A percentile compares a stretch with the other conserved stretches of the same genome.
These are phyloP conservation scores for Alternaria novae-zelandiae DNA, from an alignment of 2,329 filamentous ascomycete species.

Conservation along the genomic window DNA sequence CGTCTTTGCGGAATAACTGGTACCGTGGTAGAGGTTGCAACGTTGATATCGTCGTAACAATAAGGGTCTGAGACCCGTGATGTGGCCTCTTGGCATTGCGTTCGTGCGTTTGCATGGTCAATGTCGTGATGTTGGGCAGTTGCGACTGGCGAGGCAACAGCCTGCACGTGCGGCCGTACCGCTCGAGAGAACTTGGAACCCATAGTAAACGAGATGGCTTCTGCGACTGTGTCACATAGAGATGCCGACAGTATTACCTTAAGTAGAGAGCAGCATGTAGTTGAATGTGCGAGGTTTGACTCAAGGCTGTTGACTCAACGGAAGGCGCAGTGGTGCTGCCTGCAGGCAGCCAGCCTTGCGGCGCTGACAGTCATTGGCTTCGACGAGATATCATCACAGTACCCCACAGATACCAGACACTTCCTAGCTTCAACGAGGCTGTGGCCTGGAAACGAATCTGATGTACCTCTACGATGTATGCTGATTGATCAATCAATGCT, in stretches of 20 bases:
- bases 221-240: neutral
- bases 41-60: constrained; percentile 15
- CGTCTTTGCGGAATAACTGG: constrained; percentile 9
- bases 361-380: constrained; percentile 25
- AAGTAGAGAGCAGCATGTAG: constrained; percentile 8
- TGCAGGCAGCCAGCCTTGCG: constrained; percentile 39
- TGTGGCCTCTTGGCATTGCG: constrained; percentile 14
- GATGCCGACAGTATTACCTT: neutral
- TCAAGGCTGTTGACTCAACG: constrained; percentile 33
- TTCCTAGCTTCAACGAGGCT: neutral
- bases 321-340: constrained; percentile 30
- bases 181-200: constrained; percentile 37
- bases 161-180: constrained; percentile 23
- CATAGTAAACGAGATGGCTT: constrained; percentile 22
- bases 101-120: constrained; percentile 14
- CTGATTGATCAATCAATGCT: neutral
- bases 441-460: neutral
- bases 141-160: constrained; percentile 20
- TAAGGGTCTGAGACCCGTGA: neutral
- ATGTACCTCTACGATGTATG: neutral
- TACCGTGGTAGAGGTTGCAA: constrained; percentile 2
- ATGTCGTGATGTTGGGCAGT: constrained; percentile 18
- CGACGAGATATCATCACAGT: neutral
- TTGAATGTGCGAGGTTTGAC: constrained; percentile 18
- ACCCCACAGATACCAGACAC: constrained; percentile 5